Conservation (phyloP, 2,329 filamentous ascomycete genomes). For the Stemphylium beticola region DNA sequence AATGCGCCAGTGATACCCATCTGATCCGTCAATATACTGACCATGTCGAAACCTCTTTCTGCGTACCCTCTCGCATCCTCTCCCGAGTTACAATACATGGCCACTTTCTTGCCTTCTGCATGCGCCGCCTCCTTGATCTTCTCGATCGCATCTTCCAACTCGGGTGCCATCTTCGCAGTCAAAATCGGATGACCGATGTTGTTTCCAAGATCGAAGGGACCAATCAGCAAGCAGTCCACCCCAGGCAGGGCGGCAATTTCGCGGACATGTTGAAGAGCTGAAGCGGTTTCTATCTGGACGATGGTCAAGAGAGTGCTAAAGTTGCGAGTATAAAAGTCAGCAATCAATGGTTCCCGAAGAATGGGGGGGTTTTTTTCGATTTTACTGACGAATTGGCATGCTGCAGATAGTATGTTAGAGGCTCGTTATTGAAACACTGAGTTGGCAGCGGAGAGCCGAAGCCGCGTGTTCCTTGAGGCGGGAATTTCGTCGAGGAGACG, state of each 20-base stretch:
- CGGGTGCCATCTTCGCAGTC: slow-evolving; percentile 54
- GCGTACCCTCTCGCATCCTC: slow-evolving; percentile 60
- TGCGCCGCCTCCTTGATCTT: slow-evolving; percentile 59
- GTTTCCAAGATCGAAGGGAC: slow-evolving; percentile 64
- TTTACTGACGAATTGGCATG: slow-evolving; percentile 54
- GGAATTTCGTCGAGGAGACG: slow-evolving; percentile 62
- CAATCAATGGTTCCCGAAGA: too few species aligned
- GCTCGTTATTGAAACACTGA: slow-evolving; percentile 52
- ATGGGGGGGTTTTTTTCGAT: neutral
- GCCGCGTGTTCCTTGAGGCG: slow-evolving; percentile 60
- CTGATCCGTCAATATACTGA: slow-evolving; percentile 55
- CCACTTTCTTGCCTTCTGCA: slow-evolving; percentile 59
- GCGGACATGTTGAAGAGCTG: slow-evolving; percentile 49
- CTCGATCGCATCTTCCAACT: slow-evolving; percentile 59
- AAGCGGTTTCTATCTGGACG: slow-evolving; percentile 55
- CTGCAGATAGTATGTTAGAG: slow-evolving; percentile 57
- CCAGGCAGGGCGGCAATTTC: slow-evolving; percentile 61
- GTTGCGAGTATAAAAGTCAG: neutral
- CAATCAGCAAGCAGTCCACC: slow-evolving; percentile 61
- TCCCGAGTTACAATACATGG: slow-evolving; percentile 62
- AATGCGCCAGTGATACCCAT: slow-evolving; percentile 53
- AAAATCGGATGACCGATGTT: slow-evolving; percentile 62
- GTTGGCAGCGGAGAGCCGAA: slow-evolving; percentile 63
- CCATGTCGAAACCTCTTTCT: slow-evolving; percentile 62
- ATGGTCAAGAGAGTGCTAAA: slow-evolving; percentile 57